Evolutionary conservation across 768 basidiomycete genomes (phyloP).

Genomic region (Panellus pusillus): DNA sequence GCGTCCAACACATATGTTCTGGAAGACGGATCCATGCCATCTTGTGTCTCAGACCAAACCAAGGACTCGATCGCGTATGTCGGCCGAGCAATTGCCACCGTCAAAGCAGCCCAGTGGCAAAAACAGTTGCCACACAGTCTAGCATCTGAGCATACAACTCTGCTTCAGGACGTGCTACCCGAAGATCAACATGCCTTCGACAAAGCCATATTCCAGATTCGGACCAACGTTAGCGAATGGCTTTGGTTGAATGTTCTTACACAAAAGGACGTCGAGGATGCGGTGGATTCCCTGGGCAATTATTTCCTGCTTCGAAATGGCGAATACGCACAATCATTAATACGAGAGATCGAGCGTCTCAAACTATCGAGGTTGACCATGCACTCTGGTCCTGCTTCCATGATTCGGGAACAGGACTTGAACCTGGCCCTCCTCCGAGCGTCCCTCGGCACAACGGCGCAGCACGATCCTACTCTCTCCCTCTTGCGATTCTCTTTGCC

Average conservation of each 20-base stretch:
- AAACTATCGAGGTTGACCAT: conserved; percentile 75
- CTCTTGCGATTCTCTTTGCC: conserved; percentile 76
- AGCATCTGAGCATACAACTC: conserved; percentile 60
- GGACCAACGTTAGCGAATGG: conserved; percentile 89
- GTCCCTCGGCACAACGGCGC: conserved; percentile 84
- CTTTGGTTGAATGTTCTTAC: conserved; percentile 90
- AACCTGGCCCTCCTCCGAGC: conserved; percentile 85
- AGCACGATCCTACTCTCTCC: conserved; percentile 78
- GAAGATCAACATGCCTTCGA: conserved; percentile 80
- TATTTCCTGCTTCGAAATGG: conserved; percentile 90
- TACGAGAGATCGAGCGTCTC: conserved; percentile 83
- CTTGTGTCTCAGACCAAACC: conserved; percentile 69
- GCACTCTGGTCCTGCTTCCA: conserved; percentile 61
- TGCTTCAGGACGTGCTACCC: conserved; percentile 68
- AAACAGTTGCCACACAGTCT: conserved; percentile 71
- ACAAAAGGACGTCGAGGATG: conserved; percentile 76
- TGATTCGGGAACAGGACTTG: conserved; percentile 90
- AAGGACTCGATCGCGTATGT: conserved; percentile 84
- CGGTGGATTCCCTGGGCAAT: conserved; percentile 84
- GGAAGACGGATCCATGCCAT: conserved; percentile 67
- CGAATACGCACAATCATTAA: conserved; percentile 81
- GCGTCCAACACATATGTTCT: conserved; percentile 61
- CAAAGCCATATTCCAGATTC: conserved; percentile 67
- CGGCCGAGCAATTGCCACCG: conserved; percentile 82
- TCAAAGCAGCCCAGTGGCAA: conserved; percentile 78